Conservation (phyloP, 176 grass and related monocot species). For the Triticum turgidum region DNA sequence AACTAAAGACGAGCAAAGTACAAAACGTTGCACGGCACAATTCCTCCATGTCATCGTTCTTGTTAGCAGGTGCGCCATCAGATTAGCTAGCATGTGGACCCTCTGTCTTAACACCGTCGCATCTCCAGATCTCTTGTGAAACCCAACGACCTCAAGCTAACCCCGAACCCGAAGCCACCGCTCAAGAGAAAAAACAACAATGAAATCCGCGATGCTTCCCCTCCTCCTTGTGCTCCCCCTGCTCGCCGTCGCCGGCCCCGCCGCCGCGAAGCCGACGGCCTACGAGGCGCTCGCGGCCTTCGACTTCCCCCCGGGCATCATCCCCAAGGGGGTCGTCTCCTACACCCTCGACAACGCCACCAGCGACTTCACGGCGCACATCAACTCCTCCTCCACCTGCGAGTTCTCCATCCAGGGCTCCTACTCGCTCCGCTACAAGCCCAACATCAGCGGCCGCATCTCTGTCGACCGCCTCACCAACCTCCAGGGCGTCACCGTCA, state of each 20-base stretch:
- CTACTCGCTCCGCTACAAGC: conserved; percentile 84
- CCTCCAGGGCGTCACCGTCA: conserved; percentile 78
- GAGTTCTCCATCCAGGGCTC: conserved; percentile 78
- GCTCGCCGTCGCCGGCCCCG: neutral
- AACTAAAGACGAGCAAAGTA: no score
- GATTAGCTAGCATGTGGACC: neutral
- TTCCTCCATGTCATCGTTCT: no score
- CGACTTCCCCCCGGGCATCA: conserved; percentile 77
- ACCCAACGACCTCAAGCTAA: neutral
- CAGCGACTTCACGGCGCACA: conserved; percentile 73
- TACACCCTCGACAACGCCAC: conserved; percentile 71
- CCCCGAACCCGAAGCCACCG: neutral
- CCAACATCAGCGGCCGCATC: conserved; percentile 70
- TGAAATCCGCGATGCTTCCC: conserved; percentile 24
- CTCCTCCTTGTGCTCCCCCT: conserved; percentile 16
- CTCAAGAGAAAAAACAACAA: neutral
- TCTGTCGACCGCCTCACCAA: conserved; percentile 40
- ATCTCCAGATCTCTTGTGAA: neutral
- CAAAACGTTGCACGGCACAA: no score
- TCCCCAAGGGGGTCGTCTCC: conserved; percentile 60
- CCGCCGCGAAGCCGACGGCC: conserved; percentile 45
- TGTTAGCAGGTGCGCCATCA: no score
- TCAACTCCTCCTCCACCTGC: conserved; percentile 53
- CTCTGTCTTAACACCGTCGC: neutral
- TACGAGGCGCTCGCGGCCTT: conserved; percentile 72